Conservation (phyloP, 192 early-diverging fungal genomes). For the Gigaspora rosea region DNA sequence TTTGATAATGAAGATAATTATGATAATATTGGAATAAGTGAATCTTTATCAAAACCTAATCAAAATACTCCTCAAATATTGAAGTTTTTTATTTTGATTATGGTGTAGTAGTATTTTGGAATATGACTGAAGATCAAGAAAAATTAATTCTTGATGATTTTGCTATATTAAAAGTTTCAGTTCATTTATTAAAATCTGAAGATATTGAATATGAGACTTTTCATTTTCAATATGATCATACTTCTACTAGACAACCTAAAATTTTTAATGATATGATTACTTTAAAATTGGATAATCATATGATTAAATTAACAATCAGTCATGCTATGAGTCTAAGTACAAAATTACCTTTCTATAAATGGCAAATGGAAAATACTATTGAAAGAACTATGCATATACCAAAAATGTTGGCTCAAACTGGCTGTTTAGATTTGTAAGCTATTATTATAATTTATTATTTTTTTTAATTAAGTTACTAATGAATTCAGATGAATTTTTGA, state of each 20-base stretch:
- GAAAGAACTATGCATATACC: slow-evolving; percentile 63
- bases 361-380: slow-evolving; percentile 63
- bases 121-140: slow-evolving; percentile 56
- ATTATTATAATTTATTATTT: background rate
- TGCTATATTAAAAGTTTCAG: slow-evolving; percentile 36
- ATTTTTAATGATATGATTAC: slow-evolving; percentile 90
- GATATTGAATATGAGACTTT: slow-evolving; percentile 76
- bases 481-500: background rate
- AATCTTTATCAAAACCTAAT: slow-evolving; percentile 7
- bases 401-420: slow-evolving; percentile 58
- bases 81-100: slow-evolving; percentile 63
- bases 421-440: slow-evolving; percentile 50
- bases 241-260: slow-evolving; percentile 58
- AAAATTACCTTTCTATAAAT: slow-evolving; percentile 60
- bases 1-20: slow-evolving; percentile 24
- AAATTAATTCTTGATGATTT: slow-evolving; percentile 52
- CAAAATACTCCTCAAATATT: slow-evolving; percentile 40
- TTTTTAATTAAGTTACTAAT: too few relatives aligned
- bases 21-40: background rate
- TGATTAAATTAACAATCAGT: slow-evolving; percentile 62
- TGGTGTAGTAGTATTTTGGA: slow-evolving; percentile 64
- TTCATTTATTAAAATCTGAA: slow-evolving; percentile 45
- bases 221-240: slow-evolving; percentile 78
- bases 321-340: slow-evolving; percentile 60
- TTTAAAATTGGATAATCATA: slow-evolving; percentile 61